Evolutionary conservation across 352 stramenopile genomes (phyloP), one percentile per base, ranked within the genome.

Genomic region (Globisporangium nodosum): DNA sequence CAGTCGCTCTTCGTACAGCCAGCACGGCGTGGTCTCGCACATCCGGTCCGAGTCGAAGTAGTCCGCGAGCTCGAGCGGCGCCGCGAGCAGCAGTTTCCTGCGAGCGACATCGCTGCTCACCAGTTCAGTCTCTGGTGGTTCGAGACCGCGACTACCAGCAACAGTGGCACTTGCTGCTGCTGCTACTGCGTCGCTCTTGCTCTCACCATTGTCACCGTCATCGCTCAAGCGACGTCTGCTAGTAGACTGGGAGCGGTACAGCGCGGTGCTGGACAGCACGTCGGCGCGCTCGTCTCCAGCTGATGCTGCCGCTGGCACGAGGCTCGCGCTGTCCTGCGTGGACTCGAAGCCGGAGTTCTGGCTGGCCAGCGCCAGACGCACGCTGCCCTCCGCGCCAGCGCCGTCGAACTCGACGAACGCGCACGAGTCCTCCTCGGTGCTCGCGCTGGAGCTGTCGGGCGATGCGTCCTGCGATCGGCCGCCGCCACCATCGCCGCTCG

Each of bases 31-130:
- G 18, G 76, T 20, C 51, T 92, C 85, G 45, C 77, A 86, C 64
- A 88, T 78, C 4, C 75, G 70, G 52, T 91, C 81, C 0, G 54
- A 52, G 51, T 90, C 78, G 40, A 73, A 90, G 54, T 94, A 94
- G 63, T 92, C 85, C 1, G 62, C 48, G 3, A 91, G 65, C 52
- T 88, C 73, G n/a, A 63, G 48, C 3, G 45, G 3, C 0, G 24
- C 24, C 15, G 46, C 20, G 9, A 40, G 8, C 4, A 35, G 9
- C 13, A 43, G 16, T n/a, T 52, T 47, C 0, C 60, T 55, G 16
- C 53, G 45, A 15, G 70, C 50, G 24, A 81, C 48, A 12, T 56
- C 58, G 13, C 40, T 58, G 56, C 78, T 82, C n/a, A 71, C 37
- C n/a, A 82, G 58, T 40, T 53, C 47, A 1, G 54, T 58, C 13